Base-by-base conservation (phyloP, 179 eudicot genomes). In the Kewa caespitosa region DNA sequence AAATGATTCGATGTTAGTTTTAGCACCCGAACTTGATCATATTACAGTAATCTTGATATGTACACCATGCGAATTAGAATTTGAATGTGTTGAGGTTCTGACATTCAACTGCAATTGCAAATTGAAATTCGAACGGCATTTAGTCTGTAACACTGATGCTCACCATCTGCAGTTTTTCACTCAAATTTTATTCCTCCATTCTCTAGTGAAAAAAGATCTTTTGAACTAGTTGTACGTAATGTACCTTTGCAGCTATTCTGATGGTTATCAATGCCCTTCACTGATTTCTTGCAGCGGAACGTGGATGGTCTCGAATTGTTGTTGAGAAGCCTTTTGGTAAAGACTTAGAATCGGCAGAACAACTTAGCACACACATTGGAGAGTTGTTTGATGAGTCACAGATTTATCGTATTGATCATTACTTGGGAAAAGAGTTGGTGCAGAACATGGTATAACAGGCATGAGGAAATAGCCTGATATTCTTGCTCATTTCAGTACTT, bases 281-380 rank as follows among this genome's bases (percentile, higher is more conserved):
- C 57, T 33, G 5, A 65, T 54, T 37, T 70, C 27, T 84, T 87
- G 70, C 92, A 96, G 99, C 98, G 77, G 89, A 88, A 82, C 91
- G 74, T 70, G 98, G 99, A 79, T 96, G 99, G 99, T 90, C 98
- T 68, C 90, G 98, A 15, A 85, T 93, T 74, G 90, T 96, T 76
- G 98, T 93, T 73, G 99, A 96, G 85, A 96, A 96, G 90, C 98
- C 99, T 66, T 96, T 96, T 79, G 99, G 99, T 30, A 96, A 77
- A 83, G 99, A 96, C 86, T 85, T 91, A 80, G 88, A 80, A 55
- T 91, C 99, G 50, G 87, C 99, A 55, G 99, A 96, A 84, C 74
- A 90, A 81, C 94, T 96, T 50, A 96, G 99, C 80, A 63, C 91
- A 33, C 96, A 93, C 72, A 96, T 96, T 67, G 99, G 99, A 52